A percentile compares a stretch with the other conserved stretches of the same genome.
Evolutionary conservation across 1,284 basidiomycete species (phyloP).

Genomic region (Boletellus sp.): DNA sequence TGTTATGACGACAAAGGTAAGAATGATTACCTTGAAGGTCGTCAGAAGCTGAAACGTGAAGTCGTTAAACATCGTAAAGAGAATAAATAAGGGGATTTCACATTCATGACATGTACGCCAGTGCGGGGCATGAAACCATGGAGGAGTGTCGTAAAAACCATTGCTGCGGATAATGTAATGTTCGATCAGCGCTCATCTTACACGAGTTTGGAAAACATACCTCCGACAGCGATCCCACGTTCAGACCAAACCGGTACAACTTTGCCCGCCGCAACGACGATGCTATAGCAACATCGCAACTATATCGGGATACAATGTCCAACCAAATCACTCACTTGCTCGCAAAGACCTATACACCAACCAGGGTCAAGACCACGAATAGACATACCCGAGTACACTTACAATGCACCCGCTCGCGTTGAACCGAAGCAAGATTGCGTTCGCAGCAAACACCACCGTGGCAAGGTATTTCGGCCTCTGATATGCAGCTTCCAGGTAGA

Average conservation of each 20-base stretch:
- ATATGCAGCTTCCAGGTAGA: constrained; percentile 53
- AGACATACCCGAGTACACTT: constrained; percentile 15
- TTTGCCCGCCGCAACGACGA: constrained; percentile 43
- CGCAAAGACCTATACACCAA: constrained; percentile 32
- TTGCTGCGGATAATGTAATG: constrained; percentile 32
- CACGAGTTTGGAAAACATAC: constrained; percentile 24
- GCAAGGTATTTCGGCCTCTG: constrained; percentile 44
- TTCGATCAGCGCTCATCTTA: background rate
- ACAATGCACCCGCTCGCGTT: constrained; percentile 58
- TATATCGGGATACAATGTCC: background rate
- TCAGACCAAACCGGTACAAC: constrained; percentile 46
- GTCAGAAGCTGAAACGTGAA: constrained; percentile 10
- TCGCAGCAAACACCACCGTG: constrained; percentile 47
- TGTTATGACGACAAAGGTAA: constrained; percentile 24
- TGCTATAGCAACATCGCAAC: constrained; percentile 32
- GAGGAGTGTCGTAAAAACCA: constrained; percentile 42
- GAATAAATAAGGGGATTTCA: constrained; percentile 8
- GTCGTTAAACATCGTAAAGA: background rate
- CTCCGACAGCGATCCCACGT: constrained; percentile 56
- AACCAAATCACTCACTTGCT: constrained; percentile 33
- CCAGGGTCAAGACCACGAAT: background rate
- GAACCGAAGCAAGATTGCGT: constrained; percentile 50
- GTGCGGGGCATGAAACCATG: constrained; percentile 44
- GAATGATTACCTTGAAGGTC: constrained; percentile 28
- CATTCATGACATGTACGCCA: constrained; percentile 51